These are phyloP conservation scores for Taiozyma sp. DNA, from an alignment of 1,139 yeast genomes.

Conservation along the genomic window DNA sequence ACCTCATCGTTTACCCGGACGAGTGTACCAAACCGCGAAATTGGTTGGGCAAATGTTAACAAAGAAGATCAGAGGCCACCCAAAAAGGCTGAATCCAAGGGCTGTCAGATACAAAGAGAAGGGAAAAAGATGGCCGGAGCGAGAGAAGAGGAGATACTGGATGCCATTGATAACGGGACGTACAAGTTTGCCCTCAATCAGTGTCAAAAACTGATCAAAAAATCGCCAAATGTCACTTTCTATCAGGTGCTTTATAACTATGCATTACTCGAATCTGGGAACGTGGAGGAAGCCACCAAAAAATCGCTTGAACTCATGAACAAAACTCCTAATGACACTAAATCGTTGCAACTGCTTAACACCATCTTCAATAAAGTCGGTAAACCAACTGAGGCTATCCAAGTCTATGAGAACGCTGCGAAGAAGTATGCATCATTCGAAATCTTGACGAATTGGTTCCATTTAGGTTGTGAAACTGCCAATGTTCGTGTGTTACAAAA, in stretches of 20 bases:
- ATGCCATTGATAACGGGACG: slow-evolving; percentile 49
- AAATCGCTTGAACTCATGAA: slow-evolving; percentile 37
- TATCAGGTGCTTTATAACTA: slow-evolving; percentile 47
- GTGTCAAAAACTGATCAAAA: slow-evolving; percentile 43
- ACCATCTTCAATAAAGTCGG: slow-evolving; percentile 32
- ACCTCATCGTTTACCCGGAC: not conserved
- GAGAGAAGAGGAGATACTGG: slow-evolving; percentile 25
- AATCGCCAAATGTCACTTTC: slow-evolving; percentile 50
- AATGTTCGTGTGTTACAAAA: slow-evolving; percentile 42
- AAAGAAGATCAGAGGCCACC: not conserved
- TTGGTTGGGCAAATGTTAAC: not conserved
- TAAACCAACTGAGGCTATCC: slow-evolving; percentile 32
- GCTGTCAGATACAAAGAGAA: too few species aligned
- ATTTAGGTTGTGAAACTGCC: slow-evolving; percentile 31
- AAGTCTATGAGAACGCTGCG: slow-evolving; percentile 49
- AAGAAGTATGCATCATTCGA: slow-evolving; percentile 45
- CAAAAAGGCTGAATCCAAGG: too few species aligned
- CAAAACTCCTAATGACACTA: slow-evolving; percentile 49
- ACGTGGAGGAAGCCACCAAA: slow-evolving; percentile 37
- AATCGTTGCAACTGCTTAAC: slow-evolving; percentile 42
- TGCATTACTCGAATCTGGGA: slow-evolving; percentile 38
- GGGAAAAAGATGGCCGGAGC: not conserved
- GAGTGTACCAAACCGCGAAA: not conserved
- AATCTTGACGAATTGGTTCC: slow-evolving; percentile 43
- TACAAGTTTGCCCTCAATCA: slow-evolving; percentile 47